Percentiles rank a stretch among this genome's conserved stretches.
phyloP scores from a whole-genome alignment of 1,139 yeast species.

The Yamadazyma songkhlaensis region DNA sequence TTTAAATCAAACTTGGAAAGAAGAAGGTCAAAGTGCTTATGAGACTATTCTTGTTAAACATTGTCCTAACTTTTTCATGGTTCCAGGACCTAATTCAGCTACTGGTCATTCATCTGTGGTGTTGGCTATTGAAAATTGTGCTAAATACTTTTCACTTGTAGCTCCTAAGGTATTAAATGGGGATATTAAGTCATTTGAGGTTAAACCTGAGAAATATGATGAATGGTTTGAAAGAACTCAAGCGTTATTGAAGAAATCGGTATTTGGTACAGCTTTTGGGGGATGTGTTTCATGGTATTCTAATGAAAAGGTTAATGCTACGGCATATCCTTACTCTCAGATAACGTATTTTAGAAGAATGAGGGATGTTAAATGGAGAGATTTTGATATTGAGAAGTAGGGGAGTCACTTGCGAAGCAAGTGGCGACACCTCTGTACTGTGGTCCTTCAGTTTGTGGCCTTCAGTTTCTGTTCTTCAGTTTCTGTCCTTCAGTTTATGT shows the following conservation, averaged over 20 bases:
- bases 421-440: no score
- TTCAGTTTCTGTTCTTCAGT: no score
- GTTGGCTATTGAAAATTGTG: constrained; percentile 39
- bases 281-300: constrained; percentile 46
- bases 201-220: constrained; percentile 32
- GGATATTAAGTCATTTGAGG: constrained; percentile 26
- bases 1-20: constrained; percentile 23
- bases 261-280: constrained; percentile 41
- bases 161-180: constrained; percentile 30
- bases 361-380: constrained; percentile 27
- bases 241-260: constrained; percentile 24
- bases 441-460: no score
- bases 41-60: constrained; percentile 32
- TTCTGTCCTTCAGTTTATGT: no score
- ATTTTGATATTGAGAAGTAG: constrained; percentile 15
- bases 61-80: constrained; percentile 34
- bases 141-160: constrained; percentile 23
- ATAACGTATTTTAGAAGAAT: constrained; percentile 29
- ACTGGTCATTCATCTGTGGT: constrained; percentile 47
- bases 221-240: constrained; percentile 34
- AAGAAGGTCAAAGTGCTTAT: constrained; percentile 36
- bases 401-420: no score
- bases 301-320: constrained; percentile 24
- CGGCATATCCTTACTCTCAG: constrained; percentile 43
- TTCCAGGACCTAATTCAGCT: constrained; percentile 44